Evolutionary conservation across 1,139 yeast species (phyloP), one percentile per base, ranked within the genome.

Genomic region (Geotrichum fermentans): DNA sequence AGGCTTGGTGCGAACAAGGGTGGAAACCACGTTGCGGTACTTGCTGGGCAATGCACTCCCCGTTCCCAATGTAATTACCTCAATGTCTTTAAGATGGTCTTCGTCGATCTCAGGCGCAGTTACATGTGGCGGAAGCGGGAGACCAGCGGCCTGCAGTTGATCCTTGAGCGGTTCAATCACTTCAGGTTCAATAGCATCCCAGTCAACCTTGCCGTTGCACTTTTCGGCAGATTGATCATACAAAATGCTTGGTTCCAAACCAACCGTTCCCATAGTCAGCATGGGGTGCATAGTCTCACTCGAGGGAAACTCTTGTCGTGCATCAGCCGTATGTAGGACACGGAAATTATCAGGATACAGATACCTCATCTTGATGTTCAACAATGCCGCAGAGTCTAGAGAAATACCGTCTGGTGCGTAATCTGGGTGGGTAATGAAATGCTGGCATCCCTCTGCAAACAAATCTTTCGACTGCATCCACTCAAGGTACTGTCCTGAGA

Each of bases 41-140:
- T 80, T 77, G 0, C 95, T 80, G 0, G 99, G 99, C 40, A 88
- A 68, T 0, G 98, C 95, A 24, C 95, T 84, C 0, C 98, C 98
- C 0, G 98, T 92, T 7, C 99, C 99, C 6, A 92, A 67, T 0
- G 96, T 84, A 14, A 86, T 70, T 0, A 84, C 70, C 58, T 88
- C 92, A 0, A 87, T 61, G 29, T 60, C 61, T 13, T 34, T 36
- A 17, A 43, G 30, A 47, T 52, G 46, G 13, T 42, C 20, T 37
- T 43, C 44, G 26, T 40, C 11, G 17, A 44, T 35, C 21, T 45
- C 35, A 13, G 47, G 26, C 4, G 21, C 40, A 2, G 53, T 40
- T n/a, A 11, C 28, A 10, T 35, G 29, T 7, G 32, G 10, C 34
- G 30, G 24, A 13, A 52, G 43, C 14, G 43, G 29, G 6, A 50